These are phyloP conservation scores for Russula emetica DNA, from an alignment of 768 basidiomycete genomes.

Conservation along the genomic window DNA sequence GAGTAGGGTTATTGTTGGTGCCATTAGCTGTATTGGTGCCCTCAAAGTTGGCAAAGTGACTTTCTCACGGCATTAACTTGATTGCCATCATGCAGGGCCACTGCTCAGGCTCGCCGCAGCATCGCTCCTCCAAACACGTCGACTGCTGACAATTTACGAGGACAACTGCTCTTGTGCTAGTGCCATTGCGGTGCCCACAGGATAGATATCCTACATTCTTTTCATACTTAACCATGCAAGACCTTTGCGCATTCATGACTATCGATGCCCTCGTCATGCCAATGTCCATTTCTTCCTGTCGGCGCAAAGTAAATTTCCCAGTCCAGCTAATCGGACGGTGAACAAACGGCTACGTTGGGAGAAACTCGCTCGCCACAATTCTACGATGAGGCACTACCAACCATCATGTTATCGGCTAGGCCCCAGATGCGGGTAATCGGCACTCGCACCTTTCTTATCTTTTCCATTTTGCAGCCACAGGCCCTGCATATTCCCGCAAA, in stretches of 20 bases:
- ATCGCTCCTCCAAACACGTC: not conserved
- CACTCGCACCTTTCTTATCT: too few species aligned
- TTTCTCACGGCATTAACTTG: not conserved
- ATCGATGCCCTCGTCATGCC: not conserved
- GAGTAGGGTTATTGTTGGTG: not conserved
- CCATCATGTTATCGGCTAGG: not conserved
- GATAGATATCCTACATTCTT: not conserved
- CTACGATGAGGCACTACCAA: not conserved
- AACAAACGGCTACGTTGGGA: not conserved
- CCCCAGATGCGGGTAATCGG: not conserved
- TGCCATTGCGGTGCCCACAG: not conserved
- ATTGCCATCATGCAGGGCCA: not conserved
- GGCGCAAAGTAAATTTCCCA: not conserved
- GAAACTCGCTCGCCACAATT: not conserved
- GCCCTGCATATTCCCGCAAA: rapidly evolving
- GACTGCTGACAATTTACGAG: not conserved
- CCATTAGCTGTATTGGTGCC: not conserved
- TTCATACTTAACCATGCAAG: not conserved
- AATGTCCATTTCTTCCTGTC: not conserved
- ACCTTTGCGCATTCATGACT: too few species aligned
- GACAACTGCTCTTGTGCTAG: too few species aligned
- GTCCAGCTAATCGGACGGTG: not conserved
- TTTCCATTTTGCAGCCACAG: not conserved
- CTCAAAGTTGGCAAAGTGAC: not conserved
- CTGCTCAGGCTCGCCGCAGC: too few species aligned